Base-by-base conservation (phyloP, 495 filamentous ascomycete species). In the Aspergillus homomorphus region DNA sequence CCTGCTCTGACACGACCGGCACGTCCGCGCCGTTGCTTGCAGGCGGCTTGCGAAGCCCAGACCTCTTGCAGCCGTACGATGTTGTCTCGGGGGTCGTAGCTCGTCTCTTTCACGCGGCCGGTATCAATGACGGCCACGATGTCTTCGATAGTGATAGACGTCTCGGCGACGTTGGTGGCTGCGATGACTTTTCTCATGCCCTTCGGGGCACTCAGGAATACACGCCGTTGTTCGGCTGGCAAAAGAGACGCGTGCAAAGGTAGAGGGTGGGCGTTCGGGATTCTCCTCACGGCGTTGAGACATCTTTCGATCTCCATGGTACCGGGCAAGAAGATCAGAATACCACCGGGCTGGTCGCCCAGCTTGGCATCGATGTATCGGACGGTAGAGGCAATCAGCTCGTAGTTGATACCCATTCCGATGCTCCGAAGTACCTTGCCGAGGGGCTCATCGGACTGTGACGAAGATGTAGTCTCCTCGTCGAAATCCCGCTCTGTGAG, bases 91-190 rank as follows among this genome's bases (percentile, higher is more conserved):
- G 92, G 86, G 69, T 97, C 92, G 63, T 92, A 98, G 63, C 87
- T 92, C 0, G 92, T 98, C 73, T 98, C 94, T 69, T 98, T 98
- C 20, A 98, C 93, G 28, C 89, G 85, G 18, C 94, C 94, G 7
- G 88, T 92, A 66, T 98, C 94, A 53, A 98, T 95, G 51, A 98
- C 95, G 21, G 92, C 94, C 14, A 98, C 92, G 33, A 98, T 88
- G 65, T 98, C 94, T 57, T 94, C 90, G 52, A 98, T 98, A 0
- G 94, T 98, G 66, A 98, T 98, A 10, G 94, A 98, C 0, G 94
- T 98, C 69, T 98, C 94, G 2, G 94, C 94, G 16, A 98, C 93
- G 62, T 98, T 98, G 16, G 94, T 98, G 1, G 94, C 89, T 12
- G 90, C 89, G 21, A 98, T 87, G 42, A 98, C 85, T 73, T 98